phyloP scores from a whole-genome alignment of 441 rosid species.

The Brassica balearica region DNA sequence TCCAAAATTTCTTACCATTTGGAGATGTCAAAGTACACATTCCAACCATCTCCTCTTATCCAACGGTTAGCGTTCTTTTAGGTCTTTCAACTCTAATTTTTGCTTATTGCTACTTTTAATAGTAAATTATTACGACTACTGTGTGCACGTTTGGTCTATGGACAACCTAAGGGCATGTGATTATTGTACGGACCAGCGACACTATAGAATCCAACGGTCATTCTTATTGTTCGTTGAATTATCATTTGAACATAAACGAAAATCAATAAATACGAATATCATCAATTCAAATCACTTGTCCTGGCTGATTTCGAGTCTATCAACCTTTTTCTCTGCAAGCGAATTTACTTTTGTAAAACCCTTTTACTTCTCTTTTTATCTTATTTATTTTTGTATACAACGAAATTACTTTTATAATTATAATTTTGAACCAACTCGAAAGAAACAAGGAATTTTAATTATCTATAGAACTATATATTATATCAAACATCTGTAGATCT shows the following conservation, averaged over 20 bases:
- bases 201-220: constrained; percentile 38
- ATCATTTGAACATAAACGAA: constrained; percentile 19
- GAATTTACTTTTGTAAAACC: background rate
- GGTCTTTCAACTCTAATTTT: constrained; percentile 19
- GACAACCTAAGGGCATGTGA: constrained; percentile 33
- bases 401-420: background rate
- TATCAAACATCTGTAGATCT: background rate
- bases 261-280: background rate
- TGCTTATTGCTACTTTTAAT: constrained; percentile 17
- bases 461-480: background rate
- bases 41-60: constrained; percentile 18
- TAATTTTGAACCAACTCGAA: background rate
- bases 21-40: constrained; percentile 35
- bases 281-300: background rate
- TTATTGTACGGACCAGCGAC: constrained; percentile 24
- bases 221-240: constrained; percentile 30
- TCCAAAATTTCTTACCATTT: constrained; percentile 31
- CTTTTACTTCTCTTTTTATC: background rate
- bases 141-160: constrained; percentile 22
- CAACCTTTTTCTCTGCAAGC: background rate
- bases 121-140: constrained; percentile 34
- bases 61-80: constrained; percentile 43
- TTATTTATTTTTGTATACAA: background rate
- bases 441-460: background rate
- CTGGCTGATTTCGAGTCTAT: background rate